Conservation (phyloP, 192 early-diverging fungal genomes). For the Backusella sp. region DNA sequence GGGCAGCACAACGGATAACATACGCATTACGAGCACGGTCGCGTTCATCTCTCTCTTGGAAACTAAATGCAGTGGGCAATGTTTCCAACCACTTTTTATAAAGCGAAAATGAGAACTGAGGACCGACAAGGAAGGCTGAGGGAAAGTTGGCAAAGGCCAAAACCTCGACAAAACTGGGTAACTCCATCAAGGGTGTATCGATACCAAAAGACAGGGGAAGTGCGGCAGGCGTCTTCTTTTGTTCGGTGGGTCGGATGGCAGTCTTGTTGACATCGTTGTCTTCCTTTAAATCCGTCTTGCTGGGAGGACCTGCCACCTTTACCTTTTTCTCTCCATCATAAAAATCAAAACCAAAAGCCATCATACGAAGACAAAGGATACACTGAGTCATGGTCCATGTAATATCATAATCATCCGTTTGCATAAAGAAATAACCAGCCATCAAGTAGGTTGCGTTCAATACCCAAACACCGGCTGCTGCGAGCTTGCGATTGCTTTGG, state of each 20-base stretch:
- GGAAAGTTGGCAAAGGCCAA: conserved; percentile 57
- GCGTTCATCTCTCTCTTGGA: conserved; percentile 16
- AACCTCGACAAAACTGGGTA: conserved; percentile 47
- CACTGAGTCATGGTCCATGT: conserved; percentile 65
- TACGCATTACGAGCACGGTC: conserved; percentile 33
- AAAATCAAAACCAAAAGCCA: conserved; percentile 61
- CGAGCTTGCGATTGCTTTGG: conserved; percentile 34
- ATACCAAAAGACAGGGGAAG: conserved; percentile 45
- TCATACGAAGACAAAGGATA: conserved; percentile 59
- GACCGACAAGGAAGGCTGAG: conserved; percentile 57
- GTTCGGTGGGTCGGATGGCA: neutral
- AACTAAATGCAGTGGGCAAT: neutral
- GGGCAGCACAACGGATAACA: conserved; percentile 36
- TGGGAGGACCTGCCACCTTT: neutral
- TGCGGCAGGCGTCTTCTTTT: neutral
- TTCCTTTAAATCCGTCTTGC: neutral
- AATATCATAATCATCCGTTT: conserved; percentile 56
- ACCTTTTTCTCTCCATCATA: conserved; percentile 42
- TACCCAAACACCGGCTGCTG: conserved; percentile 38
- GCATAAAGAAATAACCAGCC: conserved; percentile 42
- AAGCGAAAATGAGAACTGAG: conserved; percentile 61
- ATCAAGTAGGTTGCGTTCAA: conserved; percentile 55
- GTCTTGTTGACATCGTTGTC: neutral
- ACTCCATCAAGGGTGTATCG: conserved; percentile 39
- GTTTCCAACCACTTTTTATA: conserved; percentile 32